These are phyloP conservation scores for Panicum virgatum DNA, from an alignment of 202 grass and related monocot genomes.

Conservation along the genomic window DNA sequence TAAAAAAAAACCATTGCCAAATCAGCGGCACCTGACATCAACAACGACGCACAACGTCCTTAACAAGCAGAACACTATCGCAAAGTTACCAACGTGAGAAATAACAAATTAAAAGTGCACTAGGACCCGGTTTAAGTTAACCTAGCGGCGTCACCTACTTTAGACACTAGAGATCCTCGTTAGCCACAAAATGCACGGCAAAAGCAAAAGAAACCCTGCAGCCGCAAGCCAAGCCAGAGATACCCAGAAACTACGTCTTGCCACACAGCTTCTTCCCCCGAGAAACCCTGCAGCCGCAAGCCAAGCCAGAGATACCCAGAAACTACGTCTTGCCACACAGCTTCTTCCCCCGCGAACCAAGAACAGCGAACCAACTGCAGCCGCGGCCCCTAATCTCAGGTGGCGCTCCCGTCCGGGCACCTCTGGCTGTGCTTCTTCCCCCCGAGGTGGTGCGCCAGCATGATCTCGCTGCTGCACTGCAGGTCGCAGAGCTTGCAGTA, in stretches of 20 bases:
- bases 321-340: background rate
- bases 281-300: background rate
- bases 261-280: background rate
- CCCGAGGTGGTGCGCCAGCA: background rate
- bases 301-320: background rate
- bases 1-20: too few relatives aligned
- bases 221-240: background rate
- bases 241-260: background rate
- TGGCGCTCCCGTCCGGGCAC: background rate
- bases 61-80: too few relatives aligned
- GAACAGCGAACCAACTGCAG: background rate
- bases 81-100: too few relatives aligned
- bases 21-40: too few relatives aligned
- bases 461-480: background rate
- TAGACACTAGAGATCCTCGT: too few relatives aligned
- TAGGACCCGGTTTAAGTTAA: too few relatives aligned
- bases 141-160: too few relatives aligned
- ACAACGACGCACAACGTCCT: too few relatives aligned
- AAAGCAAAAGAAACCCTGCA: background rate
- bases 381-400: background rate
- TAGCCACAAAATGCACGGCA: background rate
- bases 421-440: background rate
- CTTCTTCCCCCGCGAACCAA: background rate
- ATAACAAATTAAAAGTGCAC: too few relatives aligned
- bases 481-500: conserved; percentile 5